Evolutionary conservation across 2,329 filamentous ascomycete species (phyloP).

Genomic region (Aspergillus phoenicis): DNA sequence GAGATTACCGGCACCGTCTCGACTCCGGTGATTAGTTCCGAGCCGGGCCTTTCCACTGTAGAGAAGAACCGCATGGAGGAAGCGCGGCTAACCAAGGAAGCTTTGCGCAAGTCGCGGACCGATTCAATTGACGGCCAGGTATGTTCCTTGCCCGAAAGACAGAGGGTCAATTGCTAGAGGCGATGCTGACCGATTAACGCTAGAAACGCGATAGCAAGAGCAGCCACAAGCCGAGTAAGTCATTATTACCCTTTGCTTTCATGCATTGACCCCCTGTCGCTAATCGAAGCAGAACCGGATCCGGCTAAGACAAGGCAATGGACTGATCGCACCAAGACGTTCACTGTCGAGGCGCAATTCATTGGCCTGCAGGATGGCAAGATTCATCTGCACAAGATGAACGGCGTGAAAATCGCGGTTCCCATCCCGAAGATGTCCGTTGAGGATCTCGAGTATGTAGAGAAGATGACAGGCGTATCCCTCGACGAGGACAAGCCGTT

Average conservation of each 20-base stretch:
- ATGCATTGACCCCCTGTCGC: background rate
- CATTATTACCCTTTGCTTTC: background rate
- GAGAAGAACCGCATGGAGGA: slow-evolving; percentile 81
- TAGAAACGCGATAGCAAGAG: slow-evolving; percentile 69
- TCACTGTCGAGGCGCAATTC: slow-evolving; percentile 97
- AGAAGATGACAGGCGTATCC: slow-evolving; percentile 81
- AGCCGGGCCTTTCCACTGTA: slow-evolving; percentile 67
- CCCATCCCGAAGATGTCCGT: slow-evolving; percentile 94
- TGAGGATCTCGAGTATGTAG: slow-evolving; percentile 93
- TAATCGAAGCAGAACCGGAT: slow-evolving; percentile 69
- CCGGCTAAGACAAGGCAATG: slow-evolving; percentile 80
- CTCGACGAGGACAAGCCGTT: slow-evolving; percentile 90
- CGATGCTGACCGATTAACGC: slow-evolving; percentile 68
- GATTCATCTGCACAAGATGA: slow-evolving; percentile 96
- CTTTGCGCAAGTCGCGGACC: slow-evolving; percentile 65
- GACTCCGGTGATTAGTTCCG: slow-evolving; percentile 58
- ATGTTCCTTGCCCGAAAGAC: slow-evolving; percentile 54
- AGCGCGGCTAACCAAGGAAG: slow-evolving; percentile 78
- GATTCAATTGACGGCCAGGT: slow-evolving; percentile 63
- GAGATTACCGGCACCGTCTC: slow-evolving; percentile 74
- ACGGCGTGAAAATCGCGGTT: slow-evolving; percentile 97
- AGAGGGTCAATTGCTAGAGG: slow-evolving; percentile 46
- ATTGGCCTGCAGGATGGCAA: slow-evolving; percentile 92
- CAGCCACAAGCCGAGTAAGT: slow-evolving; percentile 74
- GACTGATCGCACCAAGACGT: slow-evolving; percentile 93